phyloP scores from a whole-genome alignment of 345 rosid genomes.

The Pistacia integerrima region DNA sequence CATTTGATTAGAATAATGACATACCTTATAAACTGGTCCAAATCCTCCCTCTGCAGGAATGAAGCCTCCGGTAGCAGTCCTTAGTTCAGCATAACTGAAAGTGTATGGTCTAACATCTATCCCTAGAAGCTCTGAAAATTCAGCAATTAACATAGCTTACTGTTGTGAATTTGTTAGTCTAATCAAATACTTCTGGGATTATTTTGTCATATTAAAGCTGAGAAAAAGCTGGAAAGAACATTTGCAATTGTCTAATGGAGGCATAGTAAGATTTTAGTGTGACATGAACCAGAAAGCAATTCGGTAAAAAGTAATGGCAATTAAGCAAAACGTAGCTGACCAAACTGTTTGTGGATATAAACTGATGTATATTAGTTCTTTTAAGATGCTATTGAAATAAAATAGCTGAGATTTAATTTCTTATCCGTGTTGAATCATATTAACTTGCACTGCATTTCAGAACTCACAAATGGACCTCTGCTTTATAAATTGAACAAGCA shows the following conservation, averaged over 20 bases:
- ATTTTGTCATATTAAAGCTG: too few relatives aligned
- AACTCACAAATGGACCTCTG: not conserved
- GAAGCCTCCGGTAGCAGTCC: conserved; percentile 5
- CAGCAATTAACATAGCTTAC: conserved; percentile 9
- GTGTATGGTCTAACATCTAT: too few relatives aligned
- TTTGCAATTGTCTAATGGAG: too few relatives aligned
- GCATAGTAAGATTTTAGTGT: not conserved
- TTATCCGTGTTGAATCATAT: not conserved
- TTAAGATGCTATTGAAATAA: not conserved
- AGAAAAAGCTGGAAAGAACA: too few relatives aligned
- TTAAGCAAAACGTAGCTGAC: too few relatives aligned
- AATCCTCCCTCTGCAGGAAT: conserved; percentile 66
- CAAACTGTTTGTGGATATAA: too few relatives aligned
- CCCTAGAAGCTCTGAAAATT: not conserved
- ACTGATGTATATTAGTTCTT: not conserved
- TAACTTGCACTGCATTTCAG: not conserved
- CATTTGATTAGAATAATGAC: not conserved
- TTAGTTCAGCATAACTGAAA: conserved; percentile 15
- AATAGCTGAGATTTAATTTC: too few relatives aligned
- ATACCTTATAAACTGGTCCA: conserved; percentile 76
- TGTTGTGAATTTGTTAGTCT: not conserved
- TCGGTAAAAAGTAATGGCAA: too few relatives aligned
- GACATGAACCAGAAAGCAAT: not conserved
- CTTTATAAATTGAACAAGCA: not conserved
- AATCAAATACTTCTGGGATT: not conserved